Conservation (phyloP, 2,329 filamentous ascomycete genomes). For the Cryoendolithus antarcticus region DNA sequence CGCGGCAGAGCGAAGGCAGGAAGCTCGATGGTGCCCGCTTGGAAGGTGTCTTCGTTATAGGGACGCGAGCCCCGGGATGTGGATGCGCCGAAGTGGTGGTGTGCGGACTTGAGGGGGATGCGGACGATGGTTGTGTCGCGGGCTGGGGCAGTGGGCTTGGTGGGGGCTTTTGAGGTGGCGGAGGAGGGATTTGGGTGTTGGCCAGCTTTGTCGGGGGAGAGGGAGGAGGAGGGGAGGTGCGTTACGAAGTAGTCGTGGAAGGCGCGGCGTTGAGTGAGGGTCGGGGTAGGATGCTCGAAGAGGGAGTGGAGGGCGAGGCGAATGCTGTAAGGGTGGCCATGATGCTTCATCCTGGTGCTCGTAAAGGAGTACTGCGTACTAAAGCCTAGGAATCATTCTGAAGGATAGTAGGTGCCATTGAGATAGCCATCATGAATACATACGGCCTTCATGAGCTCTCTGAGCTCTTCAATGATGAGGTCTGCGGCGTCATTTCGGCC, state of each 20-base stretch:
- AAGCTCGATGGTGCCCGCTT: constrained; percentile 85
- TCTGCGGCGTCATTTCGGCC: too few relatives aligned
- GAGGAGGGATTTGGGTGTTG: constrained; percentile 70
- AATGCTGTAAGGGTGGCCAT: constrained; percentile 18
- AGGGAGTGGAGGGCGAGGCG: constrained; percentile 16
- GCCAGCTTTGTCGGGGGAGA: constrained; percentile 64
- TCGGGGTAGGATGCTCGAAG: constrained; percentile 11
- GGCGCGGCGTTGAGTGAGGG: constrained; percentile 17
- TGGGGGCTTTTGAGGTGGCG: constrained; percentile 15
- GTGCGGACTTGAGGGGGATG: constrained; percentile 83
- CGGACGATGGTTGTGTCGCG: constrained; percentile 87
- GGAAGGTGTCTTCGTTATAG: constrained; percentile 88
- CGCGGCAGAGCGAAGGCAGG: constrained; percentile 81
- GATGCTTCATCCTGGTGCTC: constrained; percentile 14
- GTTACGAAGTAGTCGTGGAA: constrained; percentile 99
- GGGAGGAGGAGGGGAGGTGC: constrained; percentile 81
- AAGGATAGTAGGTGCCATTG: too few relatives aligned
- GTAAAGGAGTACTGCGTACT: too few relatives aligned
- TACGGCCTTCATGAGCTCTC: too few relatives aligned
- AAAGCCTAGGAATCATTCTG: too few relatives aligned
- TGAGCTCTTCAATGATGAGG: too few relatives aligned
- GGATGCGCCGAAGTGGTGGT: constrained; percentile 84
- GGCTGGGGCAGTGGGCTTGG: constrained; percentile 32
- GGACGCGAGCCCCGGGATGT: constrained; percentile 69
- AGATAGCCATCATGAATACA: too few relatives aligned